These are phyloP conservation scores for Cytospora leucostoma DNA, from an alignment of 2,329 filamentous ascomycete genomes.

Conservation along the genomic window DNA sequence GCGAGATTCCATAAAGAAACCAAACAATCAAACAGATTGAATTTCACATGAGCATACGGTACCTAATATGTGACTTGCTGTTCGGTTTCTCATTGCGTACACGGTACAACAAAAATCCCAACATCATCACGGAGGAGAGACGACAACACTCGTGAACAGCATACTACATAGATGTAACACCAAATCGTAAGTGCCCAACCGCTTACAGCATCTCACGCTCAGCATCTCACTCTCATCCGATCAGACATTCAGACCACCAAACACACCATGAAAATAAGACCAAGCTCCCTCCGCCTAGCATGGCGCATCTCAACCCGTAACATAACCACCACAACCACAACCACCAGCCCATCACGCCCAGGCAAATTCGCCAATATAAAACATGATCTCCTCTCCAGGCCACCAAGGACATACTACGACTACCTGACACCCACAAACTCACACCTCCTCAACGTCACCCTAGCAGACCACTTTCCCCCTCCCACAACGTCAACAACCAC, in stretches of 20 bases:
- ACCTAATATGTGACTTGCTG: too few species aligned
- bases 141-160: too few species aligned
- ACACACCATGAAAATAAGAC: constrained; percentile 21
- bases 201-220: too few species aligned
- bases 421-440: constrained; percentile 60
- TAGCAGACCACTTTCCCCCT: constrained; percentile 40
- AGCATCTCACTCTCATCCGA: background rate
- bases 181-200: background rate
- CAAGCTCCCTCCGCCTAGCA: constrained; percentile 2
- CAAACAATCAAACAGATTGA: too few species aligned
- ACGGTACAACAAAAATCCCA: too few species aligned
- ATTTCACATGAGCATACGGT: too few species aligned
- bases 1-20: too few species aligned
- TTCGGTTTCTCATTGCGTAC: too few species aligned
- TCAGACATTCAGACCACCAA: background rate
- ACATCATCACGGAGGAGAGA: too few species aligned
- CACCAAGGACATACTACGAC: constrained; percentile 44
- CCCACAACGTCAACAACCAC: constrained; percentile 29
- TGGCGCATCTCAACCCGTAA: constrained; percentile 12
- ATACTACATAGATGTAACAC: background rate
- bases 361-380: constrained; percentile 23
- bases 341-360: background rate
- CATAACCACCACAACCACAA: constrained; percentile 11
- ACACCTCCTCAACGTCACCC: constrained; percentile 64
- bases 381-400: constrained; percentile 22